Percentiles rank a stretch among this genome's conserved stretches.
These are phyloP conservation scores for Carex myosuroides DNA, from an alignment of 176 grass and related monocot species.

Conservation along the genomic window DNA sequence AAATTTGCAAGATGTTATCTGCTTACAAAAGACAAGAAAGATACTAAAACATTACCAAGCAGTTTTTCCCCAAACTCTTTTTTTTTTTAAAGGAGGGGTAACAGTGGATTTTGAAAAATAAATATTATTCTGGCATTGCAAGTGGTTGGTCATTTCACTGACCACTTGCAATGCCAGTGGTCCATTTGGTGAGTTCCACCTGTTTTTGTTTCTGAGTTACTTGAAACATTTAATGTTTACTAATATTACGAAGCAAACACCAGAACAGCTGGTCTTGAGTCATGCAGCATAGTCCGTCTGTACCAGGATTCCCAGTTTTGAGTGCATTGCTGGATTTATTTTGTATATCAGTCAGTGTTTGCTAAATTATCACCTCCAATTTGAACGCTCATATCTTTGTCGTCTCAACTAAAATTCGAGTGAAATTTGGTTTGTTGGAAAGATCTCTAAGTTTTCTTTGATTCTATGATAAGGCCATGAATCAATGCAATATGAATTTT, in stretches of 20 bases:
- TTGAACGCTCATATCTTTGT: neutral
- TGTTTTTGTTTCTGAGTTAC: neutral
- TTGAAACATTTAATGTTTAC: neutral
- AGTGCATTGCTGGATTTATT: neutral
- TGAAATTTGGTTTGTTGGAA: neutral
- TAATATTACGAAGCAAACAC: neutral
- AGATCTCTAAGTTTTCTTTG: neutral
- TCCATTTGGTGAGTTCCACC: neutral
- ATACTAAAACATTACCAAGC: neutral
- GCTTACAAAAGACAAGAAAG: neutral
- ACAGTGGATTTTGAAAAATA: neutral
- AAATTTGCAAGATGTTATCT: neutral
- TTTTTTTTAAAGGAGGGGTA: neutral
- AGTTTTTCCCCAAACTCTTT: neutral
- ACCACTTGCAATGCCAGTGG: neutral
- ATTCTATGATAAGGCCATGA: neutral
- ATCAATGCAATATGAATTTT: neutral
- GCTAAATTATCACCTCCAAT: neutral
- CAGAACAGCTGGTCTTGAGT: neutral
- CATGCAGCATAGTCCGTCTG: neutral
- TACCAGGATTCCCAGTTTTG: neutral
- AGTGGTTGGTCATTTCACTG: neutral
- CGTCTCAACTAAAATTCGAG: neutral
- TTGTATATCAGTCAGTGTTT: neutral
- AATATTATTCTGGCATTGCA: neutral